Evolutionary conservation across 192 early-diverging fungal species (phyloP).

Genomic region (Chytriomyces hyalinus): DNA sequence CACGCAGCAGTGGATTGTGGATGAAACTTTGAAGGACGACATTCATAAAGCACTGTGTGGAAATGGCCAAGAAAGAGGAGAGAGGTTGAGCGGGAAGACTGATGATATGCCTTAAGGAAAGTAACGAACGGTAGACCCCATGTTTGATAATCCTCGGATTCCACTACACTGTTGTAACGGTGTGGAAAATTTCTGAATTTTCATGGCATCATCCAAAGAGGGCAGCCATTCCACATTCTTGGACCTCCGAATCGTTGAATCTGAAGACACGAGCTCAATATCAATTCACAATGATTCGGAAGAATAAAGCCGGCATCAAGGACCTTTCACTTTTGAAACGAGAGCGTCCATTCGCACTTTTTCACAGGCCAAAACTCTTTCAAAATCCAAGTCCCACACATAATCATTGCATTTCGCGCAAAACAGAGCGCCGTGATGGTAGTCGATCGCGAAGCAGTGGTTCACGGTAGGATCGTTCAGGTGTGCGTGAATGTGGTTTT

Average conservation of each 20-base stretch:
- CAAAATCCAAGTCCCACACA: conserved; percentile 78
- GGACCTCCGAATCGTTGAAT: conserved; percentile 54
- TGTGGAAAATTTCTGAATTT: conserved; percentile 54
- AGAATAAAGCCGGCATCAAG: conserved; percentile 46
- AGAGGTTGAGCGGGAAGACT: no score
- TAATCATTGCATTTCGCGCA: conserved; percentile 83
- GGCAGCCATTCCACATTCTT: conserved; percentile 65
- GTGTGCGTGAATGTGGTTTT: conserved; percentile 61
- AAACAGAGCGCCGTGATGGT: conserved; percentile 68
- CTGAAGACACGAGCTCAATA: conserved; percentile 26
- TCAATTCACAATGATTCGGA: conserved; percentile 32
- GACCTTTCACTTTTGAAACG: conserved; percentile 56
- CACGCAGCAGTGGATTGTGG: conserved; percentile 89
- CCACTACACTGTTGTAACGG: conserved; percentile 54
- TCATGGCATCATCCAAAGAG: conserved; percentile 54
- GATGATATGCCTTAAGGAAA: background rate
- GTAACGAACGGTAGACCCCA: conserved; percentile 75
- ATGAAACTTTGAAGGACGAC: conserved; percentile 88
- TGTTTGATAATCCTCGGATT: conserved; percentile 86
- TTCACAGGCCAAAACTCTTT: conserved; percentile 52
- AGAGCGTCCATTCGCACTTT: conserved; percentile 48
- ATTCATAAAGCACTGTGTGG: conserved; percentile 84
- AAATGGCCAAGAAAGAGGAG: no score
- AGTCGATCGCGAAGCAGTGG: conserved; percentile 70
- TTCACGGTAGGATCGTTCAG: conserved; percentile 36